A percentile compares a stretch with the other conserved stretches of the same genome.
Conservation (phyloP, 306 rosid species). For the Rosa rugosa region DNA sequence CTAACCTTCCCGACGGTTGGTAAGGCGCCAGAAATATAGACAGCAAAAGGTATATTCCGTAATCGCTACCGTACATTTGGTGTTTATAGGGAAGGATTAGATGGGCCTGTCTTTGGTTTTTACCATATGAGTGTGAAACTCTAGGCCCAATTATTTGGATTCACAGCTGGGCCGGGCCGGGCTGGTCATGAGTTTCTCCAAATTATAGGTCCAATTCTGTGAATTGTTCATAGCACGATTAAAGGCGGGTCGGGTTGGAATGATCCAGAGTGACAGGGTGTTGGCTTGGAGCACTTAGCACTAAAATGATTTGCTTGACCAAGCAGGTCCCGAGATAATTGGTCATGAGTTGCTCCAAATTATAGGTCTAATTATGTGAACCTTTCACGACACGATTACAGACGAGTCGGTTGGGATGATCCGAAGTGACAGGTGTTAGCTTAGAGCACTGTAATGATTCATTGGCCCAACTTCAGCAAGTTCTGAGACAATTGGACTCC, state of each 20-base stretch:
- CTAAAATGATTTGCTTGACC: too few relatives aligned
- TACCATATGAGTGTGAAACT: background rate
- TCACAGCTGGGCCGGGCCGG: background rate
- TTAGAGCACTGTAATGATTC: background rate
- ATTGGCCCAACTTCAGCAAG: background rate
- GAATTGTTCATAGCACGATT: background rate
- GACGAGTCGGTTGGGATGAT: background rate
- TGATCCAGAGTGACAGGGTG: too few relatives aligned
- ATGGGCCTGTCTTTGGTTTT: background rate
- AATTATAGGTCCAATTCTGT: background rate
- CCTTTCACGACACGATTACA: too few relatives aligned
- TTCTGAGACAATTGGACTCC: background rate
- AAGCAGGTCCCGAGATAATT: too few relatives aligned
- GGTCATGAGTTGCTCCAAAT: too few relatives aligned
- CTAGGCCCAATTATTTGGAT: background rate
- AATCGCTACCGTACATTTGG: background rate
- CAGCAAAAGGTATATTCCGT: constrained; percentile 4
- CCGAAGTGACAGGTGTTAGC: background rate
- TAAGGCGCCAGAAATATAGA: background rate
- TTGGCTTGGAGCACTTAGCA: too few relatives aligned
- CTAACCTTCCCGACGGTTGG: constrained; percentile 27
- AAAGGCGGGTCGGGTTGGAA: too few relatives aligned
- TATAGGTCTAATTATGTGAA: too few relatives aligned
- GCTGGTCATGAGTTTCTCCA: background rate
- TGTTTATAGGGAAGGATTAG: background rate